A percentile compares a stretch with the other conserved stretches of the same genome.
Conservation (phyloP, 2,329 filamentous ascomycete genomes). For the Colletotrichum lentis region DNA sequence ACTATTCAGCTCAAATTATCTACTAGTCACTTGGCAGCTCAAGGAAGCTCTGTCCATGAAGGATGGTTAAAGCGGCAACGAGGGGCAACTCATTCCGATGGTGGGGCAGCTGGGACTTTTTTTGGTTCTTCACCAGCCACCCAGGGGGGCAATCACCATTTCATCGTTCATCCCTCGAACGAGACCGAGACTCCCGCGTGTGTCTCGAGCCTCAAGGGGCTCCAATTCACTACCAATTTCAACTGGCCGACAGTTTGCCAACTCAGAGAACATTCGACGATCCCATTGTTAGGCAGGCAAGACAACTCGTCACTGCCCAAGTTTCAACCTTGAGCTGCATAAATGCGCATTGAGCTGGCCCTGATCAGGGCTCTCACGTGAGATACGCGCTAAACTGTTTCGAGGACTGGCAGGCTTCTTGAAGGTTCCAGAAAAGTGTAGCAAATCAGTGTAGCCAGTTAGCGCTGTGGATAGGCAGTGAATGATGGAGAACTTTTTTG, state of each 20-base stretch:
- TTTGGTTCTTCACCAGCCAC: slow-evolving; percentile 39
- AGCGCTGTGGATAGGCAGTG: slow-evolving; percentile 7
- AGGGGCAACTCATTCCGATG: slow-evolving; percentile 62
- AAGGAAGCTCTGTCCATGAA: slow-evolving; percentile 45
- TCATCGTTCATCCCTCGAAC: slow-evolving; percentile 24
- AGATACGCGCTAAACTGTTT: slow-evolving; percentile 43
- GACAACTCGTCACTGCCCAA: slow-evolving; percentile 13
- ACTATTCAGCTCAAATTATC: slow-evolving; percentile 28
- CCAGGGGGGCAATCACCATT: slow-evolving; percentile 10
- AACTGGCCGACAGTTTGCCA: slow-evolving; percentile 30
- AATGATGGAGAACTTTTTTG: slow-evolving; percentile 35
- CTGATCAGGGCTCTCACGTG: slow-evolving; percentile 39
- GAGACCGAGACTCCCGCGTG: slow-evolving; percentile 1
- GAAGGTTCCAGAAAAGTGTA: slow-evolving; percentile 53
- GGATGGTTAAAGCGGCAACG: slow-evolving; percentile 68
- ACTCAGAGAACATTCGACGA: slow-evolving; percentile 21
- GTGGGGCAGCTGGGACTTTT: slow-evolving; percentile 62
- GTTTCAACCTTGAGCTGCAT: slow-evolving; percentile 32
- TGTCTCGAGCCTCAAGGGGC: not conserved
- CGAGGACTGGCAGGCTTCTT: slow-evolving; percentile 45
- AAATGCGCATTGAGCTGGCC: slow-evolving; percentile 31
- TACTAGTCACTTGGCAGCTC: no score
- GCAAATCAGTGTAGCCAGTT: slow-evolving; percentile 31
- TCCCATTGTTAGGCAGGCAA: slow-evolving; percentile 22
- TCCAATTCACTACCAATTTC: slow-evolving; percentile 17